Evolutionary conservation across 805 yeast genomes (phyloP).

Genomic region (baker's yeast (Saccharomyces cerevisiae)): DNA sequence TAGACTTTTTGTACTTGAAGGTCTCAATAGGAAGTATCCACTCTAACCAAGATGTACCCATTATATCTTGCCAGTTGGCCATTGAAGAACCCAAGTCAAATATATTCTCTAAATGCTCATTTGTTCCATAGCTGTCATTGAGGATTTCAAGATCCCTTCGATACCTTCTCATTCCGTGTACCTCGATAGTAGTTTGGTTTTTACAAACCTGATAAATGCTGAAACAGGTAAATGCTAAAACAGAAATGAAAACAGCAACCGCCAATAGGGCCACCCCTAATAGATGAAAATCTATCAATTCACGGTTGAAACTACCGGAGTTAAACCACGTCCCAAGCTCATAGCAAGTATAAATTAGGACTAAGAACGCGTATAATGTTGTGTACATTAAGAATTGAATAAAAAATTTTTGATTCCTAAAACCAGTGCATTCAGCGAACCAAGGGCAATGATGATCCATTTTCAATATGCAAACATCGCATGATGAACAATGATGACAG

Average conservation of each 20-base stretch:
- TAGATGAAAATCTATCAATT: conserved; percentile 47
- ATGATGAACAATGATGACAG: conserved; percentile 74
- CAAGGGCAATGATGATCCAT: conserved; percentile 97
- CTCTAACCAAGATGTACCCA: conserved; percentile 59
- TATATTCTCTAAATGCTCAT: conserved; percentile 49
- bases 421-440: conserved; percentile 87
- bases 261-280: conserved; percentile 53
- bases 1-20: conserved; percentile 15
- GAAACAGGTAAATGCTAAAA: conserved; percentile 48
- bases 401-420: conserved; percentile 69
- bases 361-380: conserved; percentile 38
- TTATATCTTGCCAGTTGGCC: conserved; percentile 57
- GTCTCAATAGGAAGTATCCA: conserved; percentile 63
- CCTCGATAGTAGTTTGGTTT: conserved; percentile 79
- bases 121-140: conserved; percentile 37
- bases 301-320: conserved; percentile 33
- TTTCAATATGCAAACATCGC: conserved; percentile 59
- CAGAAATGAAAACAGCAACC: conserved; percentile 46
- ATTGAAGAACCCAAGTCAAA: conserved; percentile 59
- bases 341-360: conserved; percentile 34
- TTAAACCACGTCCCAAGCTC: conserved; percentile 43
- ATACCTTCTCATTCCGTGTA: conserved; percentile 47
- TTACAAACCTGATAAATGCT: conserved; percentile 48
- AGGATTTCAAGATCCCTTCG: conserved; percentile 33
- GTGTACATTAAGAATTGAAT: conserved; percentile 60